A percentile compares a stretch with the other conserved stretches of the same genome.
These are phyloP conservation scores for Aspergillus melleus DNA, from an alignment of 2,329 filamentous ascomycete genomes.

Conservation along the genomic window DNA sequence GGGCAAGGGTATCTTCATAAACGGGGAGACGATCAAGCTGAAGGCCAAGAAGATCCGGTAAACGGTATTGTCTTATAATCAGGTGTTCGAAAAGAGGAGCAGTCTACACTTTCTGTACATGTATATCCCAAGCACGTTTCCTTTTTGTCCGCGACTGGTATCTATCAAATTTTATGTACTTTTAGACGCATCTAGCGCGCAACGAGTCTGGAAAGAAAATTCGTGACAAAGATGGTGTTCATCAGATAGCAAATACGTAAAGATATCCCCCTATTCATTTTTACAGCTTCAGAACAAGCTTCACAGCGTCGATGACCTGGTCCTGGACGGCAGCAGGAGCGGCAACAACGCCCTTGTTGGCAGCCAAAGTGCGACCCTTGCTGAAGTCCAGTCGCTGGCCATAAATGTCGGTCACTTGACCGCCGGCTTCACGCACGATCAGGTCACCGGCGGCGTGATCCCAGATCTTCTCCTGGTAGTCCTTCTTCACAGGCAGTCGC, in stretches of 20 bases:
- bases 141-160: constrained; percentile 29
- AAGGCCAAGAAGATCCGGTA: constrained; percentile 98
- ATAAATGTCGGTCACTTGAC: constrained; percentile 83
- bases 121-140: constrained; percentile 26
- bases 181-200: constrained; percentile 33
- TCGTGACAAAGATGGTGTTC: constrained; percentile 11
- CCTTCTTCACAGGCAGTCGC: constrained; percentile 77
- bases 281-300: constrained; percentile 66
- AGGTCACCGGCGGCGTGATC: constrained; percentile 95
- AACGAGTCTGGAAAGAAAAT: constrained; percentile 7
- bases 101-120: constrained; percentile 27
- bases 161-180: constrained; percentile 33
- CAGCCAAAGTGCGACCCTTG: constrained; percentile 77
- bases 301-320: constrained; percentile 77
- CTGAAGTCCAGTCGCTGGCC: constrained; percentile 86
- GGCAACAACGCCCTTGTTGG: constrained; percentile 93
- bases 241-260: constrained; percentile 11
- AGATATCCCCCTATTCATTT: constrained; percentile 28
- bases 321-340: constrained; percentile 75
- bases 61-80: constrained; percentile 28
- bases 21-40: constrained; percentile 94
- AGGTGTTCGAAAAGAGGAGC: constrained; percentile 25
- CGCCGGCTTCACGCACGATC: constrained; percentile 91
- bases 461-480: constrained; percentile 99
- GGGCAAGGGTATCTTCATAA: constrained; percentile 98